Evolutionary conservation across 1,284 basidiomycete species (phyloP).

Genomic region (Ustilago nuda): DNA sequence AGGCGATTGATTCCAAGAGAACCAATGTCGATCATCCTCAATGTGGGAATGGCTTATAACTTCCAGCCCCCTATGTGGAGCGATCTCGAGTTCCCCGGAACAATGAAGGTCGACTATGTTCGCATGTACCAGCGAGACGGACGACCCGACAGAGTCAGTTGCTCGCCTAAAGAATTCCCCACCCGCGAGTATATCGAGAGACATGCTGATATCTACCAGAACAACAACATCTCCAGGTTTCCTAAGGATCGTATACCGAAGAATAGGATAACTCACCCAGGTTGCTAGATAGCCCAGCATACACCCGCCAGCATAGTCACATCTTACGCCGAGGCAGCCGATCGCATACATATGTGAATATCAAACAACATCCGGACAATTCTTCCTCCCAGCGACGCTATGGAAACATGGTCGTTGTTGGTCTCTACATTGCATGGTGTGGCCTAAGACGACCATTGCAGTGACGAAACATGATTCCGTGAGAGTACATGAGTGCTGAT

Average conservation of each 20-base stretch:
- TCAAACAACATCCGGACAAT: slow-evolving; percentile 2
- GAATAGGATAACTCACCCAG: slow-evolving; percentile 31
- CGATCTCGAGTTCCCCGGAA: slow-evolving; percentile 36
- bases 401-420: background rate
- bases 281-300: slow-evolving; percentile 6
- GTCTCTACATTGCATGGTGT: background rate
- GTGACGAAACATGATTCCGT: background rate
- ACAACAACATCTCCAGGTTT: slow-evolving; percentile 61
- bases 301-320: background rate
- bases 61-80: slow-evolving; percentile 55
- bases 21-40: slow-evolving; percentile 60
- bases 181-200: slow-evolving; percentile 60
- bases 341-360: background rate
- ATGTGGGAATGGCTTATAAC: slow-evolving; percentile 57
- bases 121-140: slow-evolving; percentile 57
- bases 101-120: slow-evolving; percentile 51
- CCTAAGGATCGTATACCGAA: slow-evolving; percentile 52
- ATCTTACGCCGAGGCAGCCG: background rate
- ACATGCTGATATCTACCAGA: slow-evolving; percentile 54
- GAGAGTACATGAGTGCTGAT: background rate
- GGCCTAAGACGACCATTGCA: background rate
- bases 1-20: slow-evolving; percentile 55
- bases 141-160: slow-evolving; percentile 28
- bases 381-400: background rate
- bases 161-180: slow-evolving; percentile 57